Evolutionary conservation across 2,329 filamentous ascomycete species (phyloP).

Genomic region (Ascochyta lentis): DNA sequence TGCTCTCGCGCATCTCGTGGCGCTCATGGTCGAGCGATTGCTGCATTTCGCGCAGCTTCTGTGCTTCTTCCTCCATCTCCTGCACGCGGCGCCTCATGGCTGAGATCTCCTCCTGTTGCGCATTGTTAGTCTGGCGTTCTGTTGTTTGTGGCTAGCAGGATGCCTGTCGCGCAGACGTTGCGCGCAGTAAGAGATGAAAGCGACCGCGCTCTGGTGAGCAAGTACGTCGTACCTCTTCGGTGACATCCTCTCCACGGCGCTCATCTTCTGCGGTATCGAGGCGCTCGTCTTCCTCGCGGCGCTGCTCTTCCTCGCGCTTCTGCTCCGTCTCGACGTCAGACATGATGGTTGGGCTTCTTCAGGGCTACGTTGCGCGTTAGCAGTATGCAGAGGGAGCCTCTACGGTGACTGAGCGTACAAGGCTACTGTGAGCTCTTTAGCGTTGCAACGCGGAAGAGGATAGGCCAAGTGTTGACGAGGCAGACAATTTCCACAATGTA

Average conservation of each 20-base stretch:
- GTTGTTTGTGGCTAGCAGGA: not conserved
- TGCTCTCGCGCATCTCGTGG: conserved; percentile 85
- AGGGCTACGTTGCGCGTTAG: conserved; percentile 13
- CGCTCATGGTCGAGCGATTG: conserved; percentile 79
- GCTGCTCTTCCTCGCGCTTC: conserved; percentile 42
- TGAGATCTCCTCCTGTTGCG: conserved; percentile 50
- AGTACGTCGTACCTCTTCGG: conserved; percentile 44
- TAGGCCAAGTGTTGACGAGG: too few relatives aligned
- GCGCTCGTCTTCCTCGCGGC: conserved; percentile 42
- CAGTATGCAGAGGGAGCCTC: not conserved
- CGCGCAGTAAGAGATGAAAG: not conserved
- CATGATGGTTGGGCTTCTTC: conserved; percentile 24
- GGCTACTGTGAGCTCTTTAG: conserved; percentile 1
- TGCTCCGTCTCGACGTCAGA: conserved; percentile 40
- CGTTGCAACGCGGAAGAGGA: not conserved
- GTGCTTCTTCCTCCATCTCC: conserved; percentile 65
- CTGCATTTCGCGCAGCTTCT: conserved; percentile 63
- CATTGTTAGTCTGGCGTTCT: conserved; percentile 11
- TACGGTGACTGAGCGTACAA: conserved; percentile 6
- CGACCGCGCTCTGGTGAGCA: not conserved
- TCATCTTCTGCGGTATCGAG: conserved; percentile 44
- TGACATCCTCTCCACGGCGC: conserved; percentile 33
- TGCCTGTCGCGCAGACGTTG: not conserved
- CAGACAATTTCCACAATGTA: not conserved
- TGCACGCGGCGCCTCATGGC: conserved; percentile 62